Percentiles rank a stretch among this genome's conserved stretches.
Conservation (phyloP, 169 alveolate genomes). For the Babesia sp. region DNA sequence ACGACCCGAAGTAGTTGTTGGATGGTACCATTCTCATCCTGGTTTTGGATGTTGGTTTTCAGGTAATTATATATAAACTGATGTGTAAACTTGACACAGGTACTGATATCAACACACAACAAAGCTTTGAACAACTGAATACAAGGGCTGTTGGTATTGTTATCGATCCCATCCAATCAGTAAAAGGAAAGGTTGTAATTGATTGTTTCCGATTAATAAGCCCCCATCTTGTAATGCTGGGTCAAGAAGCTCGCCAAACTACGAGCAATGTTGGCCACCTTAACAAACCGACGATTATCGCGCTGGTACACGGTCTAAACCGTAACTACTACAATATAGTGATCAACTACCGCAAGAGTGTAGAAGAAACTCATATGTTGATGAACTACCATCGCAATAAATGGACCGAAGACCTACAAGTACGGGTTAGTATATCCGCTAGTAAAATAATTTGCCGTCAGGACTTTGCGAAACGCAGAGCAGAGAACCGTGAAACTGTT, state of each 20-base stretch:
- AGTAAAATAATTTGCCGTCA: slow-evolving; percentile 20
- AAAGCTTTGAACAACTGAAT: slow-evolving; percentile 96
- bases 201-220: slow-evolving; percentile 98
- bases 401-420: slow-evolving; percentile 93
- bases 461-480: slow-evolving; percentile 44
- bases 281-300: slow-evolving; percentile 88
- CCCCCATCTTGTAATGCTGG: slow-evolving; percentile 91
- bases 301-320: slow-evolving; percentile 94
- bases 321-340: slow-evolving; percentile 97
- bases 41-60: slow-evolving; percentile 99
- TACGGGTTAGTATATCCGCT: slow-evolving; percentile 70
- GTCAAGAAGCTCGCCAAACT: slow-evolving; percentile 99
- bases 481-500: slow-evolving; percentile 80
- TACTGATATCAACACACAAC: slow-evolving; percentile 97
- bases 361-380: slow-evolving; percentile 95
- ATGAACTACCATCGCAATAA: slow-evolving; percentile 92
- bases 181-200: slow-evolving; percentile 97
- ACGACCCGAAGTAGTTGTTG: slow-evolving; percentile 95
- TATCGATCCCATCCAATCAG: slow-evolving; percentile 99
- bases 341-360: slow-evolving; percentile 95
- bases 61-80: slow-evolving; percentile 42
- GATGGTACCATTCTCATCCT: slow-evolving; percentile 99
- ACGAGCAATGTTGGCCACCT: slow-evolving; percentile 97
- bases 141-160: slow-evolving; percentile 99
- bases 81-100: slow-evolving; percentile 60